Evolutionary conservation across 768 basidiomycete species (phyloP).

Genomic region (Ramaria rubella): DNA sequence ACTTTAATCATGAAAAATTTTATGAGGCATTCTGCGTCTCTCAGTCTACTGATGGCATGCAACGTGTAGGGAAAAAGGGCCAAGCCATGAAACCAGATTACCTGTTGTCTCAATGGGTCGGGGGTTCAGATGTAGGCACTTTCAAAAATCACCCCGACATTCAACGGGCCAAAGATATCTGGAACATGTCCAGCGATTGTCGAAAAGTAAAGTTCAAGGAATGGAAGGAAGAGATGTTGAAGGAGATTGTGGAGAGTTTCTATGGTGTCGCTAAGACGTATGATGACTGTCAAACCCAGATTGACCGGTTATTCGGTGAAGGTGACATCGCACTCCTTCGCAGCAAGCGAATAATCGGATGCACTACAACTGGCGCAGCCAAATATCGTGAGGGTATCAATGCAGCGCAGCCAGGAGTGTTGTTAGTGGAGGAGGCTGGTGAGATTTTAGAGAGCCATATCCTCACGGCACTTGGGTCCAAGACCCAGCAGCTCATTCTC

Average conservation of each 20-base stretch:
- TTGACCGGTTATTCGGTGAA: conserved; percentile 33
- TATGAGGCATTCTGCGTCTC: conserved; percentile 31
- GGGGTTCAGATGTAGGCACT: conserved; percentile 39
- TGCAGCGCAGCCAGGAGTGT: conserved; percentile 40
- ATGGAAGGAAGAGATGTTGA: conserved; percentile 34
- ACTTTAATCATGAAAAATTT: conserved; percentile 44
- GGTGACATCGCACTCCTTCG: conserved; percentile 30
- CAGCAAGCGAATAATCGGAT: conserved; percentile 52
- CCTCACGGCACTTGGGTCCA: conserved; percentile 44
- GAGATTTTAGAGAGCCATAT: conserved; percentile 67
- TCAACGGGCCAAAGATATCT: conserved; percentile 24
- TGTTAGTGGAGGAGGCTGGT: conserved; percentile 68
- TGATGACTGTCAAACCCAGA: conserved; percentile 31
- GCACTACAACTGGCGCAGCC: conserved; percentile 65
- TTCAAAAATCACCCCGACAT: conserved; percentile 27
- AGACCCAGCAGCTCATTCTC: conserved; percentile 49
- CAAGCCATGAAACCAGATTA: conserved; percentile 30
- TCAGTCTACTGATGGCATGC: conserved; percentile 38
- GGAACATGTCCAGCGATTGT: conserved; percentile 27
- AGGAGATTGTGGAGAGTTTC: conserved; percentile 30
- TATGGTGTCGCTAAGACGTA: conserved; percentile 30
- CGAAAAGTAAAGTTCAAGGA: conserved; percentile 24
- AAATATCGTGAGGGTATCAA: conserved; percentile 46
- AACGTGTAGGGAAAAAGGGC: conserved; percentile 34
- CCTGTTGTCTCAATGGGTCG: conserved; percentile 43